phyloP scores from a whole-genome alignment of 1,139 yeast species.

The Scheffersomyces parashehatae region DNA sequence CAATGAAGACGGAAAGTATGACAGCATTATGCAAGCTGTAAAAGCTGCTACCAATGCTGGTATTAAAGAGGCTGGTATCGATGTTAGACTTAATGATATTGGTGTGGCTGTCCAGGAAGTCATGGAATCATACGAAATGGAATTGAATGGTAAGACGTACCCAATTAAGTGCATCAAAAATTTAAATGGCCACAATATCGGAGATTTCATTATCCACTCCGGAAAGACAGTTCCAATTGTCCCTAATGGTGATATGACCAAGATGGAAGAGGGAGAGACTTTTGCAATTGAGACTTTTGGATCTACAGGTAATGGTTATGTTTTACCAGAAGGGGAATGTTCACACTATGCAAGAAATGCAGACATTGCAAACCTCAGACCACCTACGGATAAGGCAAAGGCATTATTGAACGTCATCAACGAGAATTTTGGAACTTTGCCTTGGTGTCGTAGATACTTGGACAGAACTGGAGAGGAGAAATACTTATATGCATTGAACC shows the following conservation, averaged over 20 bases:
- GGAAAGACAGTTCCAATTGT: constrained; percentile 97
- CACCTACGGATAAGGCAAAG: constrained; percentile 68
- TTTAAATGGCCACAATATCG: constrained; percentile 92
- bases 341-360: constrained; percentile 82
- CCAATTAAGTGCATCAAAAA: constrained; percentile 90
- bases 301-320: constrained; percentile 93
- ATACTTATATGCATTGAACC: constrained; percentile 85
- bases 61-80: constrained; percentile 89
- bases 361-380: constrained; percentile 41
- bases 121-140: constrained; percentile 95
- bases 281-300: constrained; percentile 99
- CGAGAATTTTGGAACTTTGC: constrained; percentile 85
- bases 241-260: constrained; percentile 87
- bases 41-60: constrained; percentile 94
- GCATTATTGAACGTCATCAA: constrained; percentile 68
- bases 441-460: constrained; percentile 93
- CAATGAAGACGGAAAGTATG: constrained; percentile 70
- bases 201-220: constrained; percentile 81
- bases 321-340: constrained; percentile 83
- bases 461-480: constrained; percentile 92
- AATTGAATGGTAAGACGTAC: constrained; percentile 78
- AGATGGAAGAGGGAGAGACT: constrained; percentile 98
- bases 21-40: constrained; percentile 78
- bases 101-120: constrained; percentile 97
- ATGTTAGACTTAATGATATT: constrained; percentile 89